Conservation (phyloP, 371 early-diverging fungal species). For the Rhizopus arrhizus region DNA sequence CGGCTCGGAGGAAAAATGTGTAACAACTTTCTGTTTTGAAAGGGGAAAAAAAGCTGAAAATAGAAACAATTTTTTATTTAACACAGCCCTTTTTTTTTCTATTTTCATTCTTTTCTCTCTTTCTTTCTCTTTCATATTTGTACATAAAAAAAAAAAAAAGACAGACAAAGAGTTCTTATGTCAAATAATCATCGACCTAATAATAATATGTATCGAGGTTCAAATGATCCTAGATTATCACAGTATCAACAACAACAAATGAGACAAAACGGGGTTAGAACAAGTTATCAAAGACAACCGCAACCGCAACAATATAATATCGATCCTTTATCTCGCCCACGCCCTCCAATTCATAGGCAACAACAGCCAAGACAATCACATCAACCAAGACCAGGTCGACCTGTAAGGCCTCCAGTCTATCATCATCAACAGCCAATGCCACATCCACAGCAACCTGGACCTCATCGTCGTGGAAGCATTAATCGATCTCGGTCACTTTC, state of each 20-base stretch:
- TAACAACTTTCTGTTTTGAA: background rate
- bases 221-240: constrained; percentile 23
- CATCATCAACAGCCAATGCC: background rate
- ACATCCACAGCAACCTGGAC: constrained; percentile 7
- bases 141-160: background rate
- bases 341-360: constrained; percentile 17
- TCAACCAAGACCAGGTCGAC: constrained; percentile 1
- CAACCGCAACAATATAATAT: constrained; percentile 18
- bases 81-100: constrained; percentile 4
- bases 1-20: too few species aligned
- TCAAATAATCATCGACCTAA: constrained; percentile 27
- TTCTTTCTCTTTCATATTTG: constrained; percentile 16
- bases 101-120: constrained; percentile 7
- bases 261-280: constrained; percentile 3
- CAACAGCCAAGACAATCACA: constrained; percentile 1
- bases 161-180: background rate
- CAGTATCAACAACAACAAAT: constrained; percentile 12
- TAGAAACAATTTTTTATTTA: constrained; percentile 26
- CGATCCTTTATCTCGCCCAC: constrained; percentile 17
- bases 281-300: background rate
- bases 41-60: constrained; percentile 22
- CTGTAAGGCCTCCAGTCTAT: constrained; percentile 9
- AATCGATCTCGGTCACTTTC: constrained; percentile 43
- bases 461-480: constrained; percentile 33
- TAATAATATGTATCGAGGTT: constrained; percentile 12